These are phyloP conservation scores for Monosporascus sp. DNA, from an alignment of 2,329 filamentous ascomycete genomes.

Conservation along the genomic window DNA sequence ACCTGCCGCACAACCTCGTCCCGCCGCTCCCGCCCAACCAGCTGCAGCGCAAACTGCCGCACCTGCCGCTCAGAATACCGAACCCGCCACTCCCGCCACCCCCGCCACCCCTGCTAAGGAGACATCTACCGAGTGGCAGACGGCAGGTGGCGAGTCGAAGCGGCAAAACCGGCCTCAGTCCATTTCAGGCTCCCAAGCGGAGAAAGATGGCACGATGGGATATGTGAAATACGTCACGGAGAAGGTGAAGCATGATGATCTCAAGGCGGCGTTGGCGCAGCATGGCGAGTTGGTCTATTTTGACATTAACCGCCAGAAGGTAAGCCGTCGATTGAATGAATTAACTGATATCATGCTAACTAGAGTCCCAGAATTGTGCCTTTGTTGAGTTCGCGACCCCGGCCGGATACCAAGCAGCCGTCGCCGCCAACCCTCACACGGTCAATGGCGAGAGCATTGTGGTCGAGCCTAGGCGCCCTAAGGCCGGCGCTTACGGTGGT, in stretches of 20 bases:
- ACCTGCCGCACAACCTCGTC: conserved; percentile 34
- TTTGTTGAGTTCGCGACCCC: conserved; percentile 88
- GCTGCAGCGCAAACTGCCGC: conserved; percentile 44
- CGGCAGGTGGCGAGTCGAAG: conserved; percentile 77
- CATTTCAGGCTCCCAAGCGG: conserved; percentile 50
- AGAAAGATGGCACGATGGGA: conserved; percentile 73
- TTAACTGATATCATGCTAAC: conserved; percentile 19
- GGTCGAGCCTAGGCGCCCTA: conserved; percentile 84
- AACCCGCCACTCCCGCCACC: conserved; percentile 27
- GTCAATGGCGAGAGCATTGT: conserved; percentile 77
- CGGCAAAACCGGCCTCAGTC: conserved; percentile 72
- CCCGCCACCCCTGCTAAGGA: conserved; percentile 42
- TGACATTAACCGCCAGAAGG: conserved; percentile 79
- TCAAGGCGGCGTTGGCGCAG: conserved; percentile 65
- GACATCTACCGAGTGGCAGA: conserved; percentile 73
- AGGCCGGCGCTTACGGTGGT: conserved; percentile 64
- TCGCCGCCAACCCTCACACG: conserved; percentile 77
- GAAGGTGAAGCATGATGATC: conserved; percentile 69
- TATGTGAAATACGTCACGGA: conserved; percentile 97
- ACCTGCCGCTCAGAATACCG: conserved; percentile 23
- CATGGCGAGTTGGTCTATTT: conserved; percentile 70
- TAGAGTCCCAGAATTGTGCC: conserved; percentile 70
- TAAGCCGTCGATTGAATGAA: conserved; percentile 34
- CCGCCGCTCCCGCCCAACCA: conserved; percentile 32
- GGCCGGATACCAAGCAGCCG: conserved; percentile 77